Conservation (phyloP, 2,329 filamentous ascomycete genomes). For the Lecanicillium sp. region DNA sequence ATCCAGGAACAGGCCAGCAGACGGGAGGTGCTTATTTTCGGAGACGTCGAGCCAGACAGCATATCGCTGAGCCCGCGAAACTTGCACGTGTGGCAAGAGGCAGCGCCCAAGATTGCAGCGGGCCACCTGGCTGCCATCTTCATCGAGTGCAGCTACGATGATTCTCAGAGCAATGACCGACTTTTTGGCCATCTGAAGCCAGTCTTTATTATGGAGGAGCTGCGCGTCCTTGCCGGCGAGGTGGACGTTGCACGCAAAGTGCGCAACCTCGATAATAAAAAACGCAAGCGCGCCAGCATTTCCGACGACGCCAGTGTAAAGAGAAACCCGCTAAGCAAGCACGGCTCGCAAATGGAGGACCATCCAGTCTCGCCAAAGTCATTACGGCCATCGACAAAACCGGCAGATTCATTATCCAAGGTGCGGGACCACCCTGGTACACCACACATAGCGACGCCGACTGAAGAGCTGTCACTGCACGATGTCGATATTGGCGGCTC, state of each 20-base stretch:
- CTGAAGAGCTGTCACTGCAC: slow-evolving; percentile 34
- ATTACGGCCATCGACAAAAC: slow-evolving; percentile 18
- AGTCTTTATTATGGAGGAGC: slow-evolving; percentile 70
- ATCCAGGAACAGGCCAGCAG: slow-evolving; percentile 65
- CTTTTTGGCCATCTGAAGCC: slow-evolving; percentile 89
- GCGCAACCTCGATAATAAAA: slow-evolving; percentile 38
- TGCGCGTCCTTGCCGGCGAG: slow-evolving; percentile 61
- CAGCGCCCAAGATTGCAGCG: slow-evolving; percentile 71
- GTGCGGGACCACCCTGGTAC: slow-evolving; percentile 18
- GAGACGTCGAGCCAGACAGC: slow-evolving; percentile 88
- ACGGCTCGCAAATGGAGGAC: slow-evolving; percentile 23
- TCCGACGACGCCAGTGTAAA: slow-evolving; percentile 16
- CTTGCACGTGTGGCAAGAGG: slow-evolving; percentile 75
- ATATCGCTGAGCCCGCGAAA: slow-evolving; percentile 77
- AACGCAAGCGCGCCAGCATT: slow-evolving; percentile 52
- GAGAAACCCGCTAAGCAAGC: slow-evolving; percentile 6
- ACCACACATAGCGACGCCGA: slow-evolving; percentile 38
- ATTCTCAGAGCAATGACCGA: slow-evolving; percentile 65
- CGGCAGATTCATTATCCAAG: slow-evolving; percentile 9
- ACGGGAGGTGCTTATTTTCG: slow-evolving; percentile 83
- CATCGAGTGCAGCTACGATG: slow-evolving; percentile 91
- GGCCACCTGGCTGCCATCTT: slow-evolving; percentile 74
- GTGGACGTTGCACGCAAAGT: slow-evolving; percentile 46
- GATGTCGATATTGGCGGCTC: slow-evolving; percentile 22
- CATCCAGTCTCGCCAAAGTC: slow-evolving; percentile 46